Evolutionary conservation across 805 yeast genomes (phyloP), one percentile per base, ranked within the genome.

Genomic region (Candida ascalaphidarum): DNA sequence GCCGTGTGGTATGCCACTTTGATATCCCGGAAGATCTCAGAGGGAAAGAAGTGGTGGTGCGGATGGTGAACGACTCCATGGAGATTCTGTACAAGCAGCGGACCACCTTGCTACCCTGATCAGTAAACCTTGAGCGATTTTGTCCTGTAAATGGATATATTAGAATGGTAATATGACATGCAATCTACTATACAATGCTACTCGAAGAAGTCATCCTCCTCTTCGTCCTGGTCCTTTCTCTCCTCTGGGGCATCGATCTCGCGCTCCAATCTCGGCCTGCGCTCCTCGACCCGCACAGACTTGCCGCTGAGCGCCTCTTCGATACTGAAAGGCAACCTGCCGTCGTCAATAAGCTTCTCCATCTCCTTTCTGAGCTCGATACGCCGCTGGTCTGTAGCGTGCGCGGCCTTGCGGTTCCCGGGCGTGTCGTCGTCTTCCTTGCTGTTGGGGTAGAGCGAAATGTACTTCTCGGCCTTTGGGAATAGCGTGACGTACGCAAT

Each of bases 381-480:
- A 44, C 67, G 59, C 35, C 58, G 56, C 26, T 57, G 53, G 16
- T 64, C 70, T 4, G 76, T 67, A 32, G 47, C 50, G 14, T 48
- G 48, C 29, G 52, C 34, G 4, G 70, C 75, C 31, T 52, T 57
- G 34, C 57, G 61, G 10, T 63, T 68, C 27, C 54, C 51, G n/a
- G 53, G 55, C 14, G 33, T 13, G 17, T 14, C 12, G 8, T 39
- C 41, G 34, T 41, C 36, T 15, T 39, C 50, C 13, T 48, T 42
- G 3, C 48, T 48, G 19, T 52, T 53, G 12, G 92, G 86, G 51
- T 75, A 88, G 34, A 88, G 54, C 0, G 96, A 72, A 20, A 83
- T 71, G 51, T 88, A 88, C 55, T 84, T 86, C 43, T 74, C 77
- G 28, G 77, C 70, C 44, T 71, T 74, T 19, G 97, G 96, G 61